Conservation (phyloP, 257 asterid genomes). For the Galeopsis tetrahit region DNA sequence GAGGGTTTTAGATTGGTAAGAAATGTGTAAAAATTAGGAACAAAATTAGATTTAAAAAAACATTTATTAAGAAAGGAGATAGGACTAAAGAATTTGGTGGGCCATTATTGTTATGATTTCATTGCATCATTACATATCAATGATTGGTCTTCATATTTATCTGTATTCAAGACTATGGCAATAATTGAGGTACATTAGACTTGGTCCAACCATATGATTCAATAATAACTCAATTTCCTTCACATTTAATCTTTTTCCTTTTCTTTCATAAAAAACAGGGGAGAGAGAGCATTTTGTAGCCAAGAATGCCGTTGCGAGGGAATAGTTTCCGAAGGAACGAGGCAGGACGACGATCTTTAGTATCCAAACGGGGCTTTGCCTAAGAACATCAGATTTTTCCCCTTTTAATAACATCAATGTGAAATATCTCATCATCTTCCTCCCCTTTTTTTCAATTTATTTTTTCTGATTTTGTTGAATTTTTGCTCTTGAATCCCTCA, state of each 20-base stretch:
- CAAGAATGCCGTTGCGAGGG: conserved; percentile 78
- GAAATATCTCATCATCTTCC: neutral
- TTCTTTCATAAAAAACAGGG: conserved; percentile 46
- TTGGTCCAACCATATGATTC: conserved; percentile 29
- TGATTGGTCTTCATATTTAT: conserved; percentile 32
- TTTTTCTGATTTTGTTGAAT: neutral
- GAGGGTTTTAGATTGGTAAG: no score
- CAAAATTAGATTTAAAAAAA: no score
- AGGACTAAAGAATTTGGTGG: neutral
- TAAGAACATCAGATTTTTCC: conserved; percentile 32
- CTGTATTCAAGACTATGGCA: conserved; percentile 22
- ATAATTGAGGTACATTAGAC: conserved; percentile 35
- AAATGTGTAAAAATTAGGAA: no score
- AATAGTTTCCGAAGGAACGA: conserved; percentile 49
- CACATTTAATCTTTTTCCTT: neutral
- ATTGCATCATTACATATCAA: conserved; percentile 28
- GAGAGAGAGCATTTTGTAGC: conserved; percentile 75
- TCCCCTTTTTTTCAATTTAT: neutral
- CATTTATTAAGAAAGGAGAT: no score
- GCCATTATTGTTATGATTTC: conserved; percentile 19
- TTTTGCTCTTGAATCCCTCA: conserved; percentile 32
- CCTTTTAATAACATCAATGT: conserved; percentile 16
- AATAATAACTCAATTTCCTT: neutral
- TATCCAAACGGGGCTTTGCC: conserved; percentile 37
- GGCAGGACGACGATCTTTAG: conserved; percentile 37